phyloP scores from a whole-genome alignment of 2,329 filamentous ascomycete species.

The Aspergillus chevalieri region DNA sequence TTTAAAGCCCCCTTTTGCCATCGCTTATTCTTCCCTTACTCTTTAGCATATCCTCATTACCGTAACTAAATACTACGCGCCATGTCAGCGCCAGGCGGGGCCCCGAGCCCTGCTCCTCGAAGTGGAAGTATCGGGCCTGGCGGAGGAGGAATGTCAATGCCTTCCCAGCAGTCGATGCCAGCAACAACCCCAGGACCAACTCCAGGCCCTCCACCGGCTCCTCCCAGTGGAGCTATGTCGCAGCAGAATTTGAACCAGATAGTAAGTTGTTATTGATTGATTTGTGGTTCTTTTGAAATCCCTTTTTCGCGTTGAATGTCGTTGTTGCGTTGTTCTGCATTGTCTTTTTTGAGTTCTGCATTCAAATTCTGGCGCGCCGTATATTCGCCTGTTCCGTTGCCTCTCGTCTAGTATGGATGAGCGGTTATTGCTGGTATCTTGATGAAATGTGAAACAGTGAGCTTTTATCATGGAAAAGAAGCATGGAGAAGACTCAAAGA shows the following conservation, averaged over 20 bases:
- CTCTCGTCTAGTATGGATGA: too few relatives aligned
- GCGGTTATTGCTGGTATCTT: too few relatives aligned
- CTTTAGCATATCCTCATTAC: neutral
- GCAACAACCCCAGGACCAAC: slow-evolving; percentile 44
- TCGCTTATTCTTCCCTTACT: neutral
- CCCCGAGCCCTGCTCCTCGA: slow-evolving; percentile 44
- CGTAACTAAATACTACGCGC: slow-evolving; percentile 6
- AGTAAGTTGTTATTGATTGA: slow-evolving; percentile 52
- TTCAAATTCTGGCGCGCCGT: neutral
- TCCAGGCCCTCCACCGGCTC: slow-evolving; percentile 27
- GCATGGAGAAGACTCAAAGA: too few relatives aligned
- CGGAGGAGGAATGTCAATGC: slow-evolving; percentile 37
- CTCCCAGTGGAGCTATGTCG: slow-evolving; percentile 50
- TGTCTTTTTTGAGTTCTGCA: slow-evolving; percentile 2
- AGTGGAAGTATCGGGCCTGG: slow-evolving; percentile 45
- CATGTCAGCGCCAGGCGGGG: slow-evolving; percentile 43
- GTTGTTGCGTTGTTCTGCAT: neutral
- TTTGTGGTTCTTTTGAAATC: slow-evolving; percentile 5
- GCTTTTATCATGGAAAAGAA: too few relatives aligned
- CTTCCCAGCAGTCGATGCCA: slow-evolving; percentile 44
- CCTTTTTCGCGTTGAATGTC: neutral
- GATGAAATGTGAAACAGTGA: too few relatives aligned
- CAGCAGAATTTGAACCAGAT: slow-evolving; percentile 94
- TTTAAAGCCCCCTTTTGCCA: neutral
- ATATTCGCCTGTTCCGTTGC: too few relatives aligned